phyloP scores from a whole-genome alignment of 257 asterid species.

The Ilex aquifolium region DNA sequence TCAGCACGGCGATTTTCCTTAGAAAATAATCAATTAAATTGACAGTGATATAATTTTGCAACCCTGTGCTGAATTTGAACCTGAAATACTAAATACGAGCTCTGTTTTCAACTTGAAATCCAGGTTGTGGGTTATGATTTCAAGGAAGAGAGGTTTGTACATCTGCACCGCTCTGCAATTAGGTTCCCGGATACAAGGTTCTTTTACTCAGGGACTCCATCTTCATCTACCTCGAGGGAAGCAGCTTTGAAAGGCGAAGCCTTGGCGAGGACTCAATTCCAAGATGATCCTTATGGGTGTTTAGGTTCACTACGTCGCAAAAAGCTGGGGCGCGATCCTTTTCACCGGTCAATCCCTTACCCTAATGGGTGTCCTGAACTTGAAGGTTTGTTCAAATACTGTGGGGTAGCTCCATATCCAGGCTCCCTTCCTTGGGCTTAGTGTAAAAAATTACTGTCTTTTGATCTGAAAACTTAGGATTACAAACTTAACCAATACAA shows the following conservation, averaged over 20 bases:
- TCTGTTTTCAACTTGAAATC: not conserved
- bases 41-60: too few relatives aligned
- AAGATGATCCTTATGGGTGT: constrained; percentile 87
- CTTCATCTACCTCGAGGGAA: constrained; percentile 65
- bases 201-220: constrained; percentile 76
- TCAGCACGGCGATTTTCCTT: too few relatives aligned
- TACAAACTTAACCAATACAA: too few relatives aligned
- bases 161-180: constrained; percentile 70
- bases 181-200: constrained; percentile 65
- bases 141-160: constrained; percentile 31
- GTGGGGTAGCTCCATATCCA: constrained; percentile 67
- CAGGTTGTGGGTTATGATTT: not conserved
- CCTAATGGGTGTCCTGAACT: constrained; percentile 96
- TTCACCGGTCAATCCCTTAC: constrained; percentile 86
- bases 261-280: constrained; percentile 63
- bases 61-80: too few relatives aligned
- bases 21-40: too few relatives aligned
- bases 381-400: constrained; percentile 64
- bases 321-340: constrained; percentile 79
- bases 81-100: too few relatives aligned
- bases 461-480: too few relatives aligned
- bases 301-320: constrained; percentile 62
- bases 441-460: constrained; percentile 2
- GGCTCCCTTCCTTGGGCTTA: constrained; percentile 74
- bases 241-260: constrained; percentile 91